phyloP scores from a whole-genome alignment of 179 eudicot genomes.

The Beta corolliflora region DNA sequence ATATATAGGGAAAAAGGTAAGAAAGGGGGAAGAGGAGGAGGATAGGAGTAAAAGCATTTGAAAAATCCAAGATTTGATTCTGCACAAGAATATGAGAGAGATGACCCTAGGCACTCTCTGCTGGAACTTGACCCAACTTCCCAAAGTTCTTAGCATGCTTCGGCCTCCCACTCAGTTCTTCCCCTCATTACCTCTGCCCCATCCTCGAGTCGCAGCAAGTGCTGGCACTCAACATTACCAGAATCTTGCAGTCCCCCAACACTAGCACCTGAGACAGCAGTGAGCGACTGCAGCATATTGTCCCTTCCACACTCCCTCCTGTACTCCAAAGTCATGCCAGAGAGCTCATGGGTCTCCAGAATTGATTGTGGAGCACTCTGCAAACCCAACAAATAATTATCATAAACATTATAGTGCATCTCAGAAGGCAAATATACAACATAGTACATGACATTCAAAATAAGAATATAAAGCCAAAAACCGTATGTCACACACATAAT shows the following conservation, averaged over 20 bases:
- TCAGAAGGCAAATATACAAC: neutral
- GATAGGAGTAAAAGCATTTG: conserved; percentile 6
- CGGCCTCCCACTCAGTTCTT: conserved; percentile 92
- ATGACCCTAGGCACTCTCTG: conserved; percentile 40
- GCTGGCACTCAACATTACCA: conserved; percentile 83
- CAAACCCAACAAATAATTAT: neutral
- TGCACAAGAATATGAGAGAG: conserved; percentile 31
- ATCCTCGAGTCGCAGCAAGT: conserved; percentile 71
- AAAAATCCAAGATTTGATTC: conserved; percentile 26
- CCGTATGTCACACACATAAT: no score
- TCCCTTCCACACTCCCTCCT: conserved; percentile 91
- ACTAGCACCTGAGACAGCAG: conserved; percentile 48
- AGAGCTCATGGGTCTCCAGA: conserved; percentile 83
- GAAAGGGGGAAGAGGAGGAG: neutral
- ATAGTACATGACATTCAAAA: neutral
- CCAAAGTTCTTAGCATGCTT: conserved; percentile 51
- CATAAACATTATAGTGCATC: neutral
- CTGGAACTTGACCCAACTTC: conserved; percentile 38
- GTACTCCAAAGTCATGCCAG: conserved; percentile 78
- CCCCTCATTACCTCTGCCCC: conserved; percentile 85
- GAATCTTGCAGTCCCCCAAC: conserved; percentile 48
- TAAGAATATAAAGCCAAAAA: neutral
- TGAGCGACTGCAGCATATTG: conserved; percentile 85
- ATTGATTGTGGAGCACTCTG: conserved; percentile 83
- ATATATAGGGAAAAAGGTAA: conserved; percentile 15